These are phyloP conservation scores for Neopestalotiopsis clavispora DNA, from an alignment of 2,329 filamentous ascomycete genomes.

Conservation along the genomic window DNA sequence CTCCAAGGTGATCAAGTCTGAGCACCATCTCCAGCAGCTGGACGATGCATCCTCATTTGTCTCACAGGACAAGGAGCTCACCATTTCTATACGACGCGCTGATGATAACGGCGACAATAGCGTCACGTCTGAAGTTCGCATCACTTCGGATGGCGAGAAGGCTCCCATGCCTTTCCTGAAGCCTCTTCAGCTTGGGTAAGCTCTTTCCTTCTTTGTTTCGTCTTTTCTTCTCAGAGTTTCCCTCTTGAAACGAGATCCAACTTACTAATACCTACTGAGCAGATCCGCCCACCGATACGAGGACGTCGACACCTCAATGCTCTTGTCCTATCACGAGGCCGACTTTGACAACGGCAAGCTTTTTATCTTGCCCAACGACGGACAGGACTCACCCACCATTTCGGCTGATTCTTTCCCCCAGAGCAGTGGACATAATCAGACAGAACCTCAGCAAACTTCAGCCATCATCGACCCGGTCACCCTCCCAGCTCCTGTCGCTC, in stretches of 20 bases:
- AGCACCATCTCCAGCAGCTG: constrained; percentile 43
- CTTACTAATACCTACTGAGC: no score
- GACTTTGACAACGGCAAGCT: no score
- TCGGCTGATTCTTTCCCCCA: no score
- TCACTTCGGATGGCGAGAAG: constrained; percentile 37
- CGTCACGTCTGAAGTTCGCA: constrained; percentile 41
- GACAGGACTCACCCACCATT: no score
- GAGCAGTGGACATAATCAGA: no score
- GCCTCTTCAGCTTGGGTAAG: constrained; percentile 34
- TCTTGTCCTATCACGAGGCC: no score
- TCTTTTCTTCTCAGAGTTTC: no score
- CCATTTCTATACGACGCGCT: constrained; percentile 36
- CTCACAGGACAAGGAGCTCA: constrained; percentile 45
- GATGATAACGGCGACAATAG: constrained; percentile 38
- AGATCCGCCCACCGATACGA: no score
- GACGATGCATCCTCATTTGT: constrained; percentile 48
- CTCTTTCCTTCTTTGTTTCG: background rate
- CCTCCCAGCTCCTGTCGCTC: background rate
- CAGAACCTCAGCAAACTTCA: background rate
- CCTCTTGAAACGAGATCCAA: no score
- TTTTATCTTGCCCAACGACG: no score
- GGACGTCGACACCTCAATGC: no score
- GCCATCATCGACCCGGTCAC: background rate
- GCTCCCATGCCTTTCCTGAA: constrained; percentile 34
- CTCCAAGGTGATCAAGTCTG: constrained; percentile 33